phyloP scores from a whole-genome alignment of 768 basidiomycete genomes.

The Gymnopilus junonius region DNA sequence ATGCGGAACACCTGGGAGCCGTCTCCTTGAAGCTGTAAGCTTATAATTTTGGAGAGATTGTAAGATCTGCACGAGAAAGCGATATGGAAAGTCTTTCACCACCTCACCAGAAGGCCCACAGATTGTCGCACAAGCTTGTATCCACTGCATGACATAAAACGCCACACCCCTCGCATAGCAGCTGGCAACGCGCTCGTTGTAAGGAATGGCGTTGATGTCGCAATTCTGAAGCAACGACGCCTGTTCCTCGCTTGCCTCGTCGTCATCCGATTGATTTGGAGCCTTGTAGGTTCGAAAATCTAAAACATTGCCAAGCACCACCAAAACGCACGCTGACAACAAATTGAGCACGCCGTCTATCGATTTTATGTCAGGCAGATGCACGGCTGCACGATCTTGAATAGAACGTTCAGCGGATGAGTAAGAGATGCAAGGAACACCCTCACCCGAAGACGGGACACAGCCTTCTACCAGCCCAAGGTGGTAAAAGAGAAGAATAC shows the following conservation, averaged over 20 bases:
- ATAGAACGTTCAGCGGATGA: not conserved
- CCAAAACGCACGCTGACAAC: constrained; percentile 3
- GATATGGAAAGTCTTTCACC: not conserved
- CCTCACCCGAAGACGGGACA: not conserved
- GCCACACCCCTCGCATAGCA: constrained; percentile 10
- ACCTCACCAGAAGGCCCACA: not conserved
- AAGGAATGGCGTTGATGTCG: constrained; percentile 11
- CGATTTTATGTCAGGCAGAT: not conserved
- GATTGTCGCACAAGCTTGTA: not conserved
- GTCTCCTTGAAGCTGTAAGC: not conserved
- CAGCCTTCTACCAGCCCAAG: not conserved
- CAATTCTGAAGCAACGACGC: not conserved
- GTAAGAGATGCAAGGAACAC: not conserved
- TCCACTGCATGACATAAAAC: constrained; percentile 2
- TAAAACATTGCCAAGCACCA: constrained; percentile 11
- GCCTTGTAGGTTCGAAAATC: constrained; percentile 10
- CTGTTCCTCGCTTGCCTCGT: not conserved
- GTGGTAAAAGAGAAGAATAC: not conserved
- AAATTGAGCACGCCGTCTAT: constrained; percentile 9
- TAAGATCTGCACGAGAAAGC: constrained; percentile 2
- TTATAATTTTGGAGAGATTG: not conserved
- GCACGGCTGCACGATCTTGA: not conserved
- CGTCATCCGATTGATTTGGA: not conserved
- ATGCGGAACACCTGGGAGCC: not conserved
- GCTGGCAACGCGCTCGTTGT: not conserved